Percentiles rank a stretch among this genome's conserved stretches.
phyloP scores from a whole-genome alignment of 106 monocot genomes.

The Phalaenopsis aphrodite region DNA sequence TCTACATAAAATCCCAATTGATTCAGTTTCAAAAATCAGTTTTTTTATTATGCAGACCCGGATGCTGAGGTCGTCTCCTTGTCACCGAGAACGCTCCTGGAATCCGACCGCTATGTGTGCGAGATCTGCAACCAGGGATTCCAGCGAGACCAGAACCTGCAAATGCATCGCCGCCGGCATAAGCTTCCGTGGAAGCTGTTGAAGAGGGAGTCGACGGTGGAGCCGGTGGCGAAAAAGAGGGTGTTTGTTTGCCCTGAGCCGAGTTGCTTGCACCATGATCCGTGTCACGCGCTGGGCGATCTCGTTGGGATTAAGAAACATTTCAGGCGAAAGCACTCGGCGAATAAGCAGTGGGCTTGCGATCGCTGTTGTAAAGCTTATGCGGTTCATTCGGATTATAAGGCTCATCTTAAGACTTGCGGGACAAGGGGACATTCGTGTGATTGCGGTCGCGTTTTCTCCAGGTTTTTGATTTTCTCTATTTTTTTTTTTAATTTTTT shows the following conservation, averaged over 20 bases:
- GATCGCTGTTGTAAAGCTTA: constrained; percentile 49
- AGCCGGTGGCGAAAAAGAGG: constrained; percentile 25
- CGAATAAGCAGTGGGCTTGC: constrained; percentile 54
- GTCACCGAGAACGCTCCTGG: constrained; percentile 78
- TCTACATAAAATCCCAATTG: background rate
- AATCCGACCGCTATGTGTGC: constrained; percentile 91
- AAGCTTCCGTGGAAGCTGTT: constrained; percentile 93
- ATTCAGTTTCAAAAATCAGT: background rate
- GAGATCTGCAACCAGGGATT: constrained; percentile 97
- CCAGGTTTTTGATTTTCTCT: constrained; percentile 22
- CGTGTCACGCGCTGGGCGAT: constrained; percentile 59
- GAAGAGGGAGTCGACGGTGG: constrained; percentile 13
- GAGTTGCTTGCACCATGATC: constrained; percentile 63
- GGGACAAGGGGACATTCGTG: constrained; percentile 91
- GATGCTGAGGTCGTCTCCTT: constrained; percentile 89
- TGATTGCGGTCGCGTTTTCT: constrained; percentile 94
- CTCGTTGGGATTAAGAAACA: constrained; percentile 80
- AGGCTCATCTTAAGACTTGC: constrained; percentile 77
- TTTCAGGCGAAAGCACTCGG: constrained; percentile 58
- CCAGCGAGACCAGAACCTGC: constrained; percentile 91
- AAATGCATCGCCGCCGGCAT: constrained; percentile 93
- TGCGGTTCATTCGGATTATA: constrained; percentile 66
- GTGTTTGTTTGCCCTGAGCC: constrained; percentile 67
- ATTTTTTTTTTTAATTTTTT: background rate
- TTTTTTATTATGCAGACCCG: constrained; percentile 36